Evolutionary conservation across 2,329 filamentous ascomycete species (phyloP).

Genomic region (Aspergillus fumigatus): DNA sequence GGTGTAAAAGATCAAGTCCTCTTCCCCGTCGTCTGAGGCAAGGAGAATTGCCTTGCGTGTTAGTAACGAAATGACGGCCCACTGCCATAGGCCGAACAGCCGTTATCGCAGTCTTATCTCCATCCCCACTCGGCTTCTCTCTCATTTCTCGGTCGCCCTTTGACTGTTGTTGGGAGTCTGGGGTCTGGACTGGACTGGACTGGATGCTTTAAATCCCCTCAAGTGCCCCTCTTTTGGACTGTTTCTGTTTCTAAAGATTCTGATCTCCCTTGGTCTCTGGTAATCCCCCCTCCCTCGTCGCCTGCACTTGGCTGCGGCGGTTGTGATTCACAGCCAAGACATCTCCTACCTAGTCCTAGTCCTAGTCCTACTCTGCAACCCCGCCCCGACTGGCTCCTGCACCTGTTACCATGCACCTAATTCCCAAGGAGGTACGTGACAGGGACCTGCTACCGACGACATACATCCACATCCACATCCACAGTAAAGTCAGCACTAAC

Average conservation of each 20-base stretch:
- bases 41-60: background rate
- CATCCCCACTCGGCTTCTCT: conserved; percentile 10
- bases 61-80: conserved; percentile 6
- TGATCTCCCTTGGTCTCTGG: background rate
- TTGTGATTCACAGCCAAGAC: conserved; percentile 14
- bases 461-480: too few relatives aligned
- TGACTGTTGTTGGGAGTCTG: too few relatives aligned
- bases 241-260: background rate
- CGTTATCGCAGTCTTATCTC: conserved; percentile 16
- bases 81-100: conserved; percentile 10
- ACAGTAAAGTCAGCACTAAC: background rate
- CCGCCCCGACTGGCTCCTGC: conserved; percentile 3
- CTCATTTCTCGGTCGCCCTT: too few relatives aligned
- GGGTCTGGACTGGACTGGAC: too few relatives aligned
- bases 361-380: too few relatives aligned
- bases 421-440: conserved; percentile 42
- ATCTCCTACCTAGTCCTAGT: background rate
- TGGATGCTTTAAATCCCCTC: conserved; percentile 2
- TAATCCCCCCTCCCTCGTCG: background rate
- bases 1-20: too few relatives aligned
- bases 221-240: conserved; percentile 3
- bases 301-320: conserved; percentile 2
- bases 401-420: conserved; percentile 39
- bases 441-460: background rate
- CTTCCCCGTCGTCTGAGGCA: too few relatives aligned